Evolutionary conservation across 345 rosid species (phyloP), one percentile per base, ranked within the genome.

Genomic region (Turnera subulata): DNA sequence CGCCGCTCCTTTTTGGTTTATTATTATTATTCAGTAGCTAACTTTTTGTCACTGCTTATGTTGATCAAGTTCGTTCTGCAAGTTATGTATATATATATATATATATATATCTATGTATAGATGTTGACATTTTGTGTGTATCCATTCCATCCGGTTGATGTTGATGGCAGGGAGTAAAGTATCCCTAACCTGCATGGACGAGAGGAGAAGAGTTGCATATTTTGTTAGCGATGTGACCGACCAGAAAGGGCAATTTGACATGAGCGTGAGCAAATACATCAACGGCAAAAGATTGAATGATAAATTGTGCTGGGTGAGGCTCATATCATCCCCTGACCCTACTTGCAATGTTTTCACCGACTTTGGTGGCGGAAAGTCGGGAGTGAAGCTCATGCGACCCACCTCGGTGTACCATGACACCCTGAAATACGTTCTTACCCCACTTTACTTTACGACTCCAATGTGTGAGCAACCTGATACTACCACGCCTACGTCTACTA

Each of bases 131-230:
- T 6, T 37, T 46, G 13, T 29, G n/a, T n/a, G n/a, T n/a, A n/a
- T n/a, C n/a, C n/a, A n/a, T n/a, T n/a, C n/a, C n/a, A n/a, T n/a
- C n/a, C n/a, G n/a, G n/a, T n/a, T n/a, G n/a, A n/a, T n/a, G n/a
- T n/a, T n/a, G n/a, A n/a, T n/a, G n/a, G 71, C 69, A 88, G 97
- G 88, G 22, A 67, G 75, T 20, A 78, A 46, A 57, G 91, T 87
- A 26, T 80, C 87, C 4, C 60, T 83, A 5, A 80, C 85, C 9
- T 87, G 97, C 66, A 67, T 76, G 81, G 97, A 85, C 56, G 84
- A 84, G 7, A 79, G 97, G 50, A 67, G 54, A n/a, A 80, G 84
- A 60, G 77, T 84, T 9, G 53, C 71, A 58, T 75, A 72, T 61
- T 91, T 78, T 48, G 82, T 59, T 11, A 80, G 96, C 45, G 97